These are phyloP conservation scores for Lasiodiplodia citricola DNA, from an alignment of 2,329 filamentous ascomycete species.

Conservation along the genomic window DNA sequence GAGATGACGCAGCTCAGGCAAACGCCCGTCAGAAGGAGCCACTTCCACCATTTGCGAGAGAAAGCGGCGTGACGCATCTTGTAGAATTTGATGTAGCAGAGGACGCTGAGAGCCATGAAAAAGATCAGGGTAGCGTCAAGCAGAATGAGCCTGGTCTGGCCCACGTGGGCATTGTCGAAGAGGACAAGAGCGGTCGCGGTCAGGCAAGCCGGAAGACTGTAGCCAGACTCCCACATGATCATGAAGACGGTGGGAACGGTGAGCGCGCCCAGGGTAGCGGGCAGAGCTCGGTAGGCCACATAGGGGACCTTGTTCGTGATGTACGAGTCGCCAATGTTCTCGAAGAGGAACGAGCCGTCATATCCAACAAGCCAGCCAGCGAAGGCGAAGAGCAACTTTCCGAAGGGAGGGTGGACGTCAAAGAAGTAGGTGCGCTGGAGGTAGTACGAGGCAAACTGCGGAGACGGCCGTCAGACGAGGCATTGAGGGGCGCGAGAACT, in stretches of 20 bases:
- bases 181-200: conserved; percentile 85
- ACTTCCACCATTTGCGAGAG: conserved; percentile 99
- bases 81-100: conserved; percentile 97
- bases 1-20: conserved; percentile 96
- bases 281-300: conserved; percentile 91
- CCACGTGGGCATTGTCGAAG: conserved; percentile 97
- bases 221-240: conserved; percentile 99
- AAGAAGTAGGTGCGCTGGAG: conserved; percentile 99
- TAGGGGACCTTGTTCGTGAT: conserved; percentile 97
- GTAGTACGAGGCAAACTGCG: conserved; percentile 69
- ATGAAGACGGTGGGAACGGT: conserved; percentile 93
- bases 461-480: conserved; percentile 16
- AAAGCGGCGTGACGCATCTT: conserved; percentile 91
- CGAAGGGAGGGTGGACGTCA: conserved; percentile 97
- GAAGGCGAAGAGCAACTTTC: conserved; percentile 95
- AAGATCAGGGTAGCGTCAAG: conserved; percentile 93
- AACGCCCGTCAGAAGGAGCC: conserved; percentile 94
- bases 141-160: conserved; percentile 92
- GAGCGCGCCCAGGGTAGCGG: conserved; percentile 86
- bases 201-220: conserved; percentile 90
- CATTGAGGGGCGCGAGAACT: not conserved
- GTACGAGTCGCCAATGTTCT: conserved; percentile 99
- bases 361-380: conserved; percentile 98
- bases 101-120: conserved; percentile 92
- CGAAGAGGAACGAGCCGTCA: conserved; percentile 95